A percentile compares a stretch with the other conserved stretches of the same genome.
Conservation (phyloP, 2,329 filamentous ascomycete species). For the Ascomycota sp. region DNA sequence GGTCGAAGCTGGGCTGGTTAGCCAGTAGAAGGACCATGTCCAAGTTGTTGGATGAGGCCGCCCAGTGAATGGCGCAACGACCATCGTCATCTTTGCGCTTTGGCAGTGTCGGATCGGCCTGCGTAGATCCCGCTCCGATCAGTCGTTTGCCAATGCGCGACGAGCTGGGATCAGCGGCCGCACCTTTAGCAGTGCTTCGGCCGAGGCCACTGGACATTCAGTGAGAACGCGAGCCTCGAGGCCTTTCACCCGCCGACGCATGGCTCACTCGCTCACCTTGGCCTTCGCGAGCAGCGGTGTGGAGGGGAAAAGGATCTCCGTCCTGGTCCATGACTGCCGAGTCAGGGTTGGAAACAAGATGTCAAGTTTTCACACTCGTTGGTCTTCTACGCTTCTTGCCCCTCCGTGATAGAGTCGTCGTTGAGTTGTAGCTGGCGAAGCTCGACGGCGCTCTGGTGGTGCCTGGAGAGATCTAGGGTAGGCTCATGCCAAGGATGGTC, state of each 20-base stretch:
- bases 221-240: background rate
- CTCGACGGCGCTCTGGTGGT: too few species aligned
- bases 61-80: slow-evolving; percentile 86
- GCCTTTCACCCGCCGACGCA: too few species aligned
- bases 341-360: too few species aligned
- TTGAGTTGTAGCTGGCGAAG: too few species aligned
- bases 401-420: too few species aligned
- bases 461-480: too few species aligned
- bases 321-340: slow-evolving; percentile 12
- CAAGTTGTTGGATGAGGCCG: slow-evolving; percentile 60
- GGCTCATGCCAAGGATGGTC: too few species aligned
- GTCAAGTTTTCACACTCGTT: too few species aligned
- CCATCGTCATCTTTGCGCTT: slow-evolving; percentile 61
- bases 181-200: slow-evolving; percentile 5
- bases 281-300: slow-evolving; percentile 72
- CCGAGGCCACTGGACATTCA: slow-evolving; percentile 2
- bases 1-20: slow-evolving; percentile 54
- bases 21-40: slow-evolving; percentile 56
- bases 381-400: background rate
- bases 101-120: slow-evolving; percentile 67
- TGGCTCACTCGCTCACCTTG: slow-evolving; percentile 35
- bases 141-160: background rate
- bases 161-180: background rate
- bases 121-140: background rate
- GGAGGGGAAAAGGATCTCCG: slow-evolving; percentile 55